phyloP scores from a whole-genome alignment of 139 green algal genomes.

The Desmodesmus armatus region DNA sequence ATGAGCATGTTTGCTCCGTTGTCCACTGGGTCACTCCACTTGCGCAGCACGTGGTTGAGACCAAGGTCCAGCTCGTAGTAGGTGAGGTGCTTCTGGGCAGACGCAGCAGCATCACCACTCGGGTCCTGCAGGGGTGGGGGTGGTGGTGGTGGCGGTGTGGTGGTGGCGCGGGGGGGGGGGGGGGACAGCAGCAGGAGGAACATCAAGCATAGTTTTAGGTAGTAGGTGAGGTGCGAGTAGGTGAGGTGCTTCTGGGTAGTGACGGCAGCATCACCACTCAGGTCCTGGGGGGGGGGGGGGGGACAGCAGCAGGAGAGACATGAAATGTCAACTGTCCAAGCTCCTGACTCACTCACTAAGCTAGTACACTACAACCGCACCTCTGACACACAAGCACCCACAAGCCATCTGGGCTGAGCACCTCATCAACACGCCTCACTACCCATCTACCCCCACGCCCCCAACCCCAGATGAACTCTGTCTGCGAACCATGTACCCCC shows the following conservation, averaged over 20 bases:
- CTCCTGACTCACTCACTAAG: too few relatives aligned
- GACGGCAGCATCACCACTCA: conserved; percentile 85
- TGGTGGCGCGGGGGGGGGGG: background rate
- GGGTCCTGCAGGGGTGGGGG: conserved; percentile 76
- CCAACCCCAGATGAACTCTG: too few relatives aligned
- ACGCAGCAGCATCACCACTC: conserved; percentile 85
- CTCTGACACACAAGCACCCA: too few relatives aligned
- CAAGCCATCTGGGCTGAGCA: too few relatives aligned
- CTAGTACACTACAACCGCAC: too few relatives aligned
- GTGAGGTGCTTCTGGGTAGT: conserved; percentile 97
- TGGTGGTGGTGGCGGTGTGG: background rate
- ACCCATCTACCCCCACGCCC: too few relatives aligned
- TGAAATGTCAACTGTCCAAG: too few relatives aligned
- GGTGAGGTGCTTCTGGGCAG: conserved; percentile 96
- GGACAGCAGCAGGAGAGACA: background rate
- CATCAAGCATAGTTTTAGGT: too few relatives aligned
- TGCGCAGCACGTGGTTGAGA: conserved; percentile 97
- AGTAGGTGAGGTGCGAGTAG: too few relatives aligned
- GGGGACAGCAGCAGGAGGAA: background rate
- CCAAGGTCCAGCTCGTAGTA: conserved; percentile 99
- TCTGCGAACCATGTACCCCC: too few relatives aligned
- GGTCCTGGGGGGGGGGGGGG: conserved; percentile 68
- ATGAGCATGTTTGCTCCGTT: conserved; percentile 98
- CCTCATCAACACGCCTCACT: too few relatives aligned
- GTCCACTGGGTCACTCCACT: conserved; percentile 92